These are phyloP conservation scores for Kingdonia uniflora DNA, from an alignment of 164 flowering plant genomes.

Conservation along the genomic window DNA sequence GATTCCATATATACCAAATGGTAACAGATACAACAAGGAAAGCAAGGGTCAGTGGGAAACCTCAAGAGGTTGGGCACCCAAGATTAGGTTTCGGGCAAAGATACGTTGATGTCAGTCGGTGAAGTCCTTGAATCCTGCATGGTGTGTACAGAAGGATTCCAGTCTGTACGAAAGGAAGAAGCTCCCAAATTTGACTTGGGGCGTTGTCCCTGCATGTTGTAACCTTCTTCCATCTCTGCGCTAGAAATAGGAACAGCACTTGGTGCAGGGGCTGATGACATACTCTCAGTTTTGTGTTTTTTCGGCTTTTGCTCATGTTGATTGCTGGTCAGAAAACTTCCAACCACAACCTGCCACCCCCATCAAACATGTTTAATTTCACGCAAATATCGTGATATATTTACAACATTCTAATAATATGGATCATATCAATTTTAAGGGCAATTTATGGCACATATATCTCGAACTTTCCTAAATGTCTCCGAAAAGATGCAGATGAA, in stretches of 20 bases:
- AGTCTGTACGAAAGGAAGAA: slow-evolving; percentile 53
- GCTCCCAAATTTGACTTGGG: slow-evolving; percentile 28
- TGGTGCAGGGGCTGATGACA: slow-evolving; percentile 25
- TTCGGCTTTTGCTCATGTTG: slow-evolving; percentile 78
- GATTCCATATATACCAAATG: too few species aligned
- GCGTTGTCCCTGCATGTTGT: slow-evolving; percentile 20
- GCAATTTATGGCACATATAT: too few species aligned
- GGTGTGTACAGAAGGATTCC: slow-evolving; percentile 52
- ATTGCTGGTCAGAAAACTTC: slow-evolving; percentile 74
- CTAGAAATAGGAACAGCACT: slow-evolving; percentile 59
- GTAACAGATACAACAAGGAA: too few species aligned
- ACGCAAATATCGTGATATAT: too few species aligned
- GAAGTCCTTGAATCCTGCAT: slow-evolving; percentile 52
- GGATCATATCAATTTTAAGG: too few species aligned
- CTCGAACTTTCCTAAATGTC: too few species aligned
- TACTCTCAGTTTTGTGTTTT: slow-evolving; percentile 47
- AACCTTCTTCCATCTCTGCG: slow-evolving; percentile 36
- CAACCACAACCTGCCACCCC: slow-evolving; percentile 69
- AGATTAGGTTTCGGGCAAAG: slow-evolving; percentile 40
- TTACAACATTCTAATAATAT: too few species aligned
- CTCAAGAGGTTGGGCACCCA: background rate
- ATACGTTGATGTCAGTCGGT: slow-evolving; percentile 61
- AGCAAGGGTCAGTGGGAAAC: slow-evolving; percentile 25
- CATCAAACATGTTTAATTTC: too few species aligned
- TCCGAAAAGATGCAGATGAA: too few species aligned